phyloP scores from a whole-genome alignment of 1,139 yeast species.

The Martiniozyma asiatica region DNA sequence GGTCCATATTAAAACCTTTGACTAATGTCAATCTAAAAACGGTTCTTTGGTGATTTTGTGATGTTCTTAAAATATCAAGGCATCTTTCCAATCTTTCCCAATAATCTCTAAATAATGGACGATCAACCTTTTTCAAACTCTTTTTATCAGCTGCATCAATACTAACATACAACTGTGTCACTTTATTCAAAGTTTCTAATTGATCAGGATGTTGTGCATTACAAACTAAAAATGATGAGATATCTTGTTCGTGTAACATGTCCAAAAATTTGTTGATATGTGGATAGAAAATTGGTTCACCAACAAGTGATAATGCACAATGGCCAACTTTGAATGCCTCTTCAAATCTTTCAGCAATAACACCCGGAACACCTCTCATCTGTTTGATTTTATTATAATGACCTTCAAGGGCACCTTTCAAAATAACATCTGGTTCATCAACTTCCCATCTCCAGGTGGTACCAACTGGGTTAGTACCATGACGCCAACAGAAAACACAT shows the following conservation, averaged over 20 bases:
- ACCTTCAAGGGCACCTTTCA: slow-evolving; percentile 78
- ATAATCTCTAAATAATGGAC: slow-evolving; percentile 82
- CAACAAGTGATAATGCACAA: slow-evolving; percentile 86
- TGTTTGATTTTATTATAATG: slow-evolving; percentile 88
- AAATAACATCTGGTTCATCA: slow-evolving; percentile 73
- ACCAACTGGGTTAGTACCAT: slow-evolving; percentile 94
- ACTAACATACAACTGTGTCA: slow-evolving; percentile 83
- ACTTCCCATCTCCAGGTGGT: slow-evolving; percentile 96
- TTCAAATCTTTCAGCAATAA: slow-evolving; percentile 76
- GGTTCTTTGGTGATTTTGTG: slow-evolving; percentile 73
- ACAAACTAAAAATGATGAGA: slow-evolving; percentile 82
- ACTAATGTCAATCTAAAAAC: slow-evolving; percentile 86
- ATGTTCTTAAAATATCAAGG: slow-evolving; percentile 62
- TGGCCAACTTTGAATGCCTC: slow-evolving; percentile 85
- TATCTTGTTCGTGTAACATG: slow-evolving; percentile 65
- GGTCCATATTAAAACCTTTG: slow-evolving; percentile 77
- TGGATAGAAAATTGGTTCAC: slow-evolving; percentile 91
- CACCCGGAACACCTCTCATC: slow-evolving; percentile 93
- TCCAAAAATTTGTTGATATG: slow-evolving; percentile 75
- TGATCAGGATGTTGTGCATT: slow-evolving; percentile 94
- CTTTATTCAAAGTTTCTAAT: slow-evolving; percentile 53
- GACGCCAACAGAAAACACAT: slow-evolving; percentile 97
- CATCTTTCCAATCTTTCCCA: slow-evolving; percentile 84
- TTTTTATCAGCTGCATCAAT: slow-evolving; percentile 84
- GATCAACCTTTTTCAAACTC: slow-evolving; percentile 70